phyloP scores from a whole-genome alignment of 768 basidiomycete genomes.

The Rhizopogon sp. region DNA sequence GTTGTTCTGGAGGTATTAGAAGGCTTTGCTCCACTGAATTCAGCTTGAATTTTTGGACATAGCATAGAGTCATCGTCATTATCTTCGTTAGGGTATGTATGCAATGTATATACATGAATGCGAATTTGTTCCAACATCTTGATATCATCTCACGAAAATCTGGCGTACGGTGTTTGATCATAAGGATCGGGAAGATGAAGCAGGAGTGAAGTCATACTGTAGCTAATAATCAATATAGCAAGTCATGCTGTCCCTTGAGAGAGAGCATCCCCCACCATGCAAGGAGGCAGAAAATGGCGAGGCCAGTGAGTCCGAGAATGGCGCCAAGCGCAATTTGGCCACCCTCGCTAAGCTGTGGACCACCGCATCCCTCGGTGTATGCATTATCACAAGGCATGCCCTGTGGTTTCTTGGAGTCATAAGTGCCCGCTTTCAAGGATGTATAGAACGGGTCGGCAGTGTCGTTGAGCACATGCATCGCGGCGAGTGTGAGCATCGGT shows the following conservation, averaged over 20 bases:
- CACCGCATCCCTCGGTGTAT: conserved; percentile 47
- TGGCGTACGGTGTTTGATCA: not conserved
- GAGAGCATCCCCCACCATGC: conserved; percentile 27
- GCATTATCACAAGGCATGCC: conserved; percentile 79
- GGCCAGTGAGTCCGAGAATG: conserved; percentile 56
- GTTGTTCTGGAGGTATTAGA: too few relatives aligned
- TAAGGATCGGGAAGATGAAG: not conserved
- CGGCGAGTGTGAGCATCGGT: conserved; percentile 81
- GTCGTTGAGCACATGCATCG: conserved; percentile 68
- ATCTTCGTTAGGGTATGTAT: not conserved
- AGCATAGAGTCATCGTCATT: not conserved
- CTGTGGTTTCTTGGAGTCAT: conserved; percentile 52
- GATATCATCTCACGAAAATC: not conserved
- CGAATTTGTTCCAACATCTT: not conserved
- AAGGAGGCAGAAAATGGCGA: conserved; percentile 45
- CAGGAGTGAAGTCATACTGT: not conserved
- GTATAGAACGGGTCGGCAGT: conserved; percentile 76
- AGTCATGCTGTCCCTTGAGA: not conserved
- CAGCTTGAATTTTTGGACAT: too few relatives aligned
- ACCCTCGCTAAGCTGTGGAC: conserved; percentile 49
- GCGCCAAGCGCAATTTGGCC: conserved; percentile 70
- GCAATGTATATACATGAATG: conserved; percentile 1
- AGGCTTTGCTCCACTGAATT: too few relatives aligned
- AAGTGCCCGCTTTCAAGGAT: conserved; percentile 60
- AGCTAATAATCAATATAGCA: not conserved